Evolutionary conservation across 306 rosid species (phyloP).

Genomic region (Fragaria vesca): DNA sequence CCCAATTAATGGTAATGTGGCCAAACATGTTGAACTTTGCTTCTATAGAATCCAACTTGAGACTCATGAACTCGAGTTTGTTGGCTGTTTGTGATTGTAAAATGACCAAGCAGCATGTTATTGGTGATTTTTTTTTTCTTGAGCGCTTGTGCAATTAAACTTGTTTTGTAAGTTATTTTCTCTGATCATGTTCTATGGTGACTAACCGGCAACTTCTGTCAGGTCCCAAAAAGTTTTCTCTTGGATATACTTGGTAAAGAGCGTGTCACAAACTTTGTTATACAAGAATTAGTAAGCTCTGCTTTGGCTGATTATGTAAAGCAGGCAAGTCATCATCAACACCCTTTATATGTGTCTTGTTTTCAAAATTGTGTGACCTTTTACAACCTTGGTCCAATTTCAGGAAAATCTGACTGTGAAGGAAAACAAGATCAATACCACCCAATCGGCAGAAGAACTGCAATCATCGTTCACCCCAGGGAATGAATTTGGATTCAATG

Average conservation of each 20-base stretch:
- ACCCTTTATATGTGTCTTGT: conserved; percentile 8
- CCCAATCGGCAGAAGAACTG: conserved; percentile 63
- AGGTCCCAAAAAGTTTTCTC: conserved; percentile 81
- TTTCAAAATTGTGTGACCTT: not conserved
- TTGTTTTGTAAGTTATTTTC: not conserved
- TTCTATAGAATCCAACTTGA: not conserved
- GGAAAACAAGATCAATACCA: conserved; percentile 69
- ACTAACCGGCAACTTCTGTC: not conserved
- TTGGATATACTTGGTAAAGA: conserved; percentile 69
- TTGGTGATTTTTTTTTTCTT: not conserved
- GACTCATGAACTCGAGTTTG: not conserved
- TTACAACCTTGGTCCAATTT: conserved; percentile 10
- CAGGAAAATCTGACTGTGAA: conserved; percentile 78
- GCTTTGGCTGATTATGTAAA: conserved; percentile 66
- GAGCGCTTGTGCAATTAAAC: not conserved
- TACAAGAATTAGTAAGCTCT: conserved; percentile 78
- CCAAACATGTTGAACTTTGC: not conserved
- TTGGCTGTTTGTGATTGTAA: not conserved
- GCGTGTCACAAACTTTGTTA: conserved; percentile 64
- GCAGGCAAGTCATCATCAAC: conserved; percentile 46
- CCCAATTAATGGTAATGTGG: not conserved
- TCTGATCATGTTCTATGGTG: conserved; percentile 1
- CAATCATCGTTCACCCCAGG: conserved; percentile 57
- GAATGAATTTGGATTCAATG: conserved; percentile 67
- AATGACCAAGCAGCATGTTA: not conserved